Conservation (phyloP, 73 alveolate species). For the Effrenium voratum region DNA sequence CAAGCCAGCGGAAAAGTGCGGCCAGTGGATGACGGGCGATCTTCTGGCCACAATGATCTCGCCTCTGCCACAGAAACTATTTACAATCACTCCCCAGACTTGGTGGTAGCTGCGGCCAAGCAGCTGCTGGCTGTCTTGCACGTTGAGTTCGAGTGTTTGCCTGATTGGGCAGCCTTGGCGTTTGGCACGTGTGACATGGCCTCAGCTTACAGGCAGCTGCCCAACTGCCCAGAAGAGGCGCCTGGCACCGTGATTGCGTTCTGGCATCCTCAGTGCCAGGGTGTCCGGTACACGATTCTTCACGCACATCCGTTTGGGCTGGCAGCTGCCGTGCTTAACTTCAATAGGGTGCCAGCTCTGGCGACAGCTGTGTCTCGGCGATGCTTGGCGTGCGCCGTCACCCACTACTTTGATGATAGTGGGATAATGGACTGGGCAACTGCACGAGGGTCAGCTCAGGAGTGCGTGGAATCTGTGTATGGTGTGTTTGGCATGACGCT, state of each 20-base stretch:
- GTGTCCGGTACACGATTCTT: neutral
- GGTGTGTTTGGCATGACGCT: neutral
- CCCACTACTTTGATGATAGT: neutral
- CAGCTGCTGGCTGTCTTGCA: neutral
- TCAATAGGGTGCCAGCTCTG: neutral
- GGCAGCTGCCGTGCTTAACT: neutral
- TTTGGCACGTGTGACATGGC: neutral
- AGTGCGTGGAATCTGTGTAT: neutral
- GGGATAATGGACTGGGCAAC: neutral
- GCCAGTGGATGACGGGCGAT: neutral
- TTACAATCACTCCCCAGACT: neutral
- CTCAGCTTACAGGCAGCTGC: neutral
- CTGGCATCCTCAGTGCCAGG: too few species aligned
- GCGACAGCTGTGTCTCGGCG: neutral
- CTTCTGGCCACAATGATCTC: neutral
- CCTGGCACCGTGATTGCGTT: too few species aligned
- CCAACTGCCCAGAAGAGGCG: neutral
- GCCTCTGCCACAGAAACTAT: neutral
- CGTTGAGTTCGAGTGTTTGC: neutral
- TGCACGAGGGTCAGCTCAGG: neutral
- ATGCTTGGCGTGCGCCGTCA: neutral
- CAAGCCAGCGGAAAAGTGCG: neutral
- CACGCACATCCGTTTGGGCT: neutral
- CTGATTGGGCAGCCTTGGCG: neutral
- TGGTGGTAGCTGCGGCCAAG: neutral